A percentile compares a stretch with the other conserved stretches of the same genome.
phyloP scores from a whole-genome alignment of 2,329 filamentous ascomycete genomes.

The Paecilomyces fulvus region DNA sequence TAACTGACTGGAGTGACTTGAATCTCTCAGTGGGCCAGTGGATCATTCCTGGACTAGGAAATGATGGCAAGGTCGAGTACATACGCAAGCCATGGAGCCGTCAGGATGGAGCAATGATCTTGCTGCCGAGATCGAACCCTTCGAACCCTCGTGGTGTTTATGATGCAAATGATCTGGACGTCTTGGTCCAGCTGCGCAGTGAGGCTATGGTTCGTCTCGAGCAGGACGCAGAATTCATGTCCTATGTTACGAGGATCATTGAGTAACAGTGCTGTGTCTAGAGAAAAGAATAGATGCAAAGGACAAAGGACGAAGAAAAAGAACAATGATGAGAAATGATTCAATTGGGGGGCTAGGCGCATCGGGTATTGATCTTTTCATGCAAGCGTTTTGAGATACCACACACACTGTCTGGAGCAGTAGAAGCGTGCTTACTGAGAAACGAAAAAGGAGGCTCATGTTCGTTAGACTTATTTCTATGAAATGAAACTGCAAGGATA shows the following conservation, averaged over 20 bases:
- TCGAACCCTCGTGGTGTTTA: neutral
- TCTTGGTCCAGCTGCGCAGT: neutral
- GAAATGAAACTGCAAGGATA: neutral
- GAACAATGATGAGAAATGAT: neutral
- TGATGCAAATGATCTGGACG: neutral
- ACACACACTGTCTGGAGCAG: neutral
- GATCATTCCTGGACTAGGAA: neutral
- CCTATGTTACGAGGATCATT: neutral
- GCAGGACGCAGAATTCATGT: neutral
- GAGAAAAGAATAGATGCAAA: neutral
- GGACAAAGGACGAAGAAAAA: neutral
- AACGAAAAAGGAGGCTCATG: neutral
- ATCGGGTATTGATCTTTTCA: neutral
- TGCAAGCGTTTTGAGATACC: neutral
- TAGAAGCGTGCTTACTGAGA: neutral
- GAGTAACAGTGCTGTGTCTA: neutral
- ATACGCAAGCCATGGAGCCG: neutral
- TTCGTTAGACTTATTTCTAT: neutral
- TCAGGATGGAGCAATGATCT: neutral
- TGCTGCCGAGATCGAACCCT: neutral
- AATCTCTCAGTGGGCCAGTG: neutral
- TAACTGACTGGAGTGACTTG: neutral
- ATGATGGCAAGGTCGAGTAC: neutral
- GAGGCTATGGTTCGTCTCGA: neutral
- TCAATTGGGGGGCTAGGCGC: neutral